phyloP scores from a whole-genome alignment of 1,284 basidiomycete genomes.

The Ceratobasidium papillatum region DNA sequence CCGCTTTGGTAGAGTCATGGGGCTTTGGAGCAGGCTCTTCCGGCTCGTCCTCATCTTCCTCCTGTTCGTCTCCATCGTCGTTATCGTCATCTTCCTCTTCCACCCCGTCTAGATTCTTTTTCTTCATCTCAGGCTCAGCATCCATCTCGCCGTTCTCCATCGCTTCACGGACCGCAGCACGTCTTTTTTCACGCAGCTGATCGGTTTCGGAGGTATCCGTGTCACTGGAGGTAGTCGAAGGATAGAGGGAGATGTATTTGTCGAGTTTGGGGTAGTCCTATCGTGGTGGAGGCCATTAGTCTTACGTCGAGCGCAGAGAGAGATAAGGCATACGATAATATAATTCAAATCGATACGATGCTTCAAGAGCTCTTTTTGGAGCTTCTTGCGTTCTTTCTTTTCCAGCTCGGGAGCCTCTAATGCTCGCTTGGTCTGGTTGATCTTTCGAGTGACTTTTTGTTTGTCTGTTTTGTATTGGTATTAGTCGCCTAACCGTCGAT shows the following conservation, averaged over 20 bases:
- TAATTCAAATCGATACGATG: conserved; percentile 86
- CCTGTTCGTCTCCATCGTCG: conserved; percentile 45
- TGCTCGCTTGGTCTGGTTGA: conserved; percentile 68
- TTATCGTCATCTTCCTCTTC: conserved; percentile 39
- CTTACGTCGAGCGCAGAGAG: conserved; percentile 2
- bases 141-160: conserved; percentile 73
- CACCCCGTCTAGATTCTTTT: conserved; percentile 33
- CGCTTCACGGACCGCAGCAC: conserved; percentile 64
- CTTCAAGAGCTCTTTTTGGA: conserved; percentile 63
- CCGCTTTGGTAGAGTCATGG: conserved; percentile 8
- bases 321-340: conserved; percentile 65
- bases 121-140: conserved; percentile 65
- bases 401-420: conserved; percentile 53
- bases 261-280: conserved; percentile 82
- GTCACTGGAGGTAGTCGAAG: conserved; percentile 55
- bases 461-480: conserved; percentile 66
- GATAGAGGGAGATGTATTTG: conserved; percentile 88
- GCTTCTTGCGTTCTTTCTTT: conserved; percentile 53
- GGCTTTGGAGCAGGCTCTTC: not conserved
- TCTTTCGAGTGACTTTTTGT: conserved; percentile 78
- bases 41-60: conserved; percentile 42
- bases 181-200: conserved; percentile 67
- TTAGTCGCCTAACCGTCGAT: not conserved
- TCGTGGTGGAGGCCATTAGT: conserved; percentile 9
- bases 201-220: conserved; percentile 53